Evolutionary conservation across 768 basidiomycete species (phyloP), one percentile per base, ranked within the genome.

Genomic region (Boletus reticuloceps): DNA sequence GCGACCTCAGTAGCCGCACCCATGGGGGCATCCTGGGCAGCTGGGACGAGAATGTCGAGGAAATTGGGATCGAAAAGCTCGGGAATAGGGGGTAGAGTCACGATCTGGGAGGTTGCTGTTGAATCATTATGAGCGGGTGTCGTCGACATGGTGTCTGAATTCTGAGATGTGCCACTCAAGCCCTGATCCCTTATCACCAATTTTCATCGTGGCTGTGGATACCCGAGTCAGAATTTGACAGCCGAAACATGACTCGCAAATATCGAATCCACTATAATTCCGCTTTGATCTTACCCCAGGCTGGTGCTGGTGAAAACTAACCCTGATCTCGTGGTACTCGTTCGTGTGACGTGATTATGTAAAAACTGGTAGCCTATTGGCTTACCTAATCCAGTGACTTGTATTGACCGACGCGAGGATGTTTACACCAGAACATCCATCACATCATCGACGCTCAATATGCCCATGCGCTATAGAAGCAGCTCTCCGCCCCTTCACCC

Each of bases 21-120:
- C n/a, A 4, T 31, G 6, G 49, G 42, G 11, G 9, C 45, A 40
- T 46, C 10, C 4, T 50, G 37, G 5, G 50, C 34, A 3, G 56
- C 46, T 31, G 84, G 83, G n/a, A 86, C 58, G 20, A 88, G 77
- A 40, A 74, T 61, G 64, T 86, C 77, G 49, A 86, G 77, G 58
- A 81, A 86, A 60, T 79, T 75, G 32, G 78, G 69, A 50, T 83
- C 68, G 53, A 76, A 81, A 31, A 88, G 79, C 61, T 87, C 85
- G 2, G 79, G 79, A 43, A 89, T 77, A 37, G 69, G 53, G 1
- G 86, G 86, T 13, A 87, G 71, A 7, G 78, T 74, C 48, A 84
- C 72, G 42, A 68, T 73, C 58, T 83, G 84, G 20, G 72, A 65
- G 19, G 66, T 61, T 27, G 62, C 50, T 16, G 65, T 51, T 22